Conservation (phyloP, 768 basidiomycete genomes). For the Kwoniella heveanensis region DNA sequence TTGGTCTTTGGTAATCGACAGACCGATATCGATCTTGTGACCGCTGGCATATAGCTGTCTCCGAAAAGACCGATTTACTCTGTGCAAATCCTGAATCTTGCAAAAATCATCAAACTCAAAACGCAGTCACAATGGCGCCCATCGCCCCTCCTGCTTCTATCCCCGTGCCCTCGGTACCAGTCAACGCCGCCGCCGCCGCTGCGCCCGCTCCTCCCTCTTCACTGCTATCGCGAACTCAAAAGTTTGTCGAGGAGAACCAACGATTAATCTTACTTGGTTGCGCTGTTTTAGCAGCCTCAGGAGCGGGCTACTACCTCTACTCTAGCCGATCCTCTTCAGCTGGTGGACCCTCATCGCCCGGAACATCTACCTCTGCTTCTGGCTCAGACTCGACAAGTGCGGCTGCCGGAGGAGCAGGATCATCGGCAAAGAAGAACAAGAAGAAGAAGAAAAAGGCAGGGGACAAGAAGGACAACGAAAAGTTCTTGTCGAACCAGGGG, state of each 20-base stretch:
- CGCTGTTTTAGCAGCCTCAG: slow-evolving; percentile 68
- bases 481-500: slow-evolving; percentile 34
- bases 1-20: not conserved
- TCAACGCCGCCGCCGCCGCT: not conserved
- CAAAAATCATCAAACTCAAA: not conserved
- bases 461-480: slow-evolving; percentile 51
- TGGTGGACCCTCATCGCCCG: slow-evolving; percentile 45
- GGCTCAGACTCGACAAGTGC: slow-evolving; percentile 25
- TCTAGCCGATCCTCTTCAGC: slow-evolving; percentile 31
- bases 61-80: too few relatives aligned
- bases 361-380: slow-evolving; percentile 55
- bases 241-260: slow-evolving; percentile 66
- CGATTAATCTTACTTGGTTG: slow-evolving; percentile 72
- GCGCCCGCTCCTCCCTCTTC: slow-evolving; percentile 17
- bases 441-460: slow-evolving; percentile 66
- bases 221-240: slow-evolving; percentile 41
- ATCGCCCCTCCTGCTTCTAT: slow-evolving; percentile 22
- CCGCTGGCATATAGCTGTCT: too few relatives aligned
- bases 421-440: slow-evolving; percentile 56
- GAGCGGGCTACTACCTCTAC: slow-evolving; percentile 70
- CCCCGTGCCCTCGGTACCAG: slow-evolving; percentile 8
- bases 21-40: not conserved
- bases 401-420: not conserved
- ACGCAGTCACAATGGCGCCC: slow-evolving; percentile 21
- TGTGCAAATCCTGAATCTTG: too few relatives aligned